Evolutionary conservation across 225 moss, liverwort and hornwort genomes (phyloP).

Genomic region (Polytrichum commune): DNA sequence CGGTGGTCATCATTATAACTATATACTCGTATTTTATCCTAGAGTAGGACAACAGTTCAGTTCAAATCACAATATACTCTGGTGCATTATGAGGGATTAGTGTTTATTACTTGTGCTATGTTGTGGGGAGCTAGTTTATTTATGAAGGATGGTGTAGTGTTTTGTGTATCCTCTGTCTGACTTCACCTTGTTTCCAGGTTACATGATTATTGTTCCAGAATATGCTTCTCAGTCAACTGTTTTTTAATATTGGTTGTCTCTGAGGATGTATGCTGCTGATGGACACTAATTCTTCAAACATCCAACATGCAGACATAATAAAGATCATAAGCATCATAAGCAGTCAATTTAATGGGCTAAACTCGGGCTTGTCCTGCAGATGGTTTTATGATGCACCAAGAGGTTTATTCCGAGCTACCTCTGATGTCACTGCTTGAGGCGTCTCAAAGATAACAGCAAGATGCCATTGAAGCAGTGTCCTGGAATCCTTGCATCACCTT

Average conservation of each 20-base stretch:
- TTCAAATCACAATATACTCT: too few species aligned
- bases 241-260: background rate
- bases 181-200: background rate
- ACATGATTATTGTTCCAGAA: background rate
- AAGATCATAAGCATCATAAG: background rate
- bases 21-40: too few species aligned
- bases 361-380: background rate
- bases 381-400: slow-evolving; percentile 32
- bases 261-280: background rate
- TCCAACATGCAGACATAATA: background rate
- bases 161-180: background rate
- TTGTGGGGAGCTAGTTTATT: too few species aligned
- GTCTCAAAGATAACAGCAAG: background rate
- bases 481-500: too few species aligned
- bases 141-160: too few species aligned
- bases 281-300: background rate
- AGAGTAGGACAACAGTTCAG: too few species aligned
- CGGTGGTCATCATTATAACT: too few species aligned
- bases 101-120: too few species aligned
- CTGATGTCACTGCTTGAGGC: background rate
- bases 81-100: too few species aligned
- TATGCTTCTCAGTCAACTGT: background rate
- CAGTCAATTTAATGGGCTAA: background rate
- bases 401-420: slow-evolving; percentile 26
- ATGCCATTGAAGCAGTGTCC: background rate